These are phyloP conservation scores for Colletotrichum noveboracense DNA, from an alignment of 2,329 filamentous ascomycete genomes.

Conservation along the genomic window DNA sequence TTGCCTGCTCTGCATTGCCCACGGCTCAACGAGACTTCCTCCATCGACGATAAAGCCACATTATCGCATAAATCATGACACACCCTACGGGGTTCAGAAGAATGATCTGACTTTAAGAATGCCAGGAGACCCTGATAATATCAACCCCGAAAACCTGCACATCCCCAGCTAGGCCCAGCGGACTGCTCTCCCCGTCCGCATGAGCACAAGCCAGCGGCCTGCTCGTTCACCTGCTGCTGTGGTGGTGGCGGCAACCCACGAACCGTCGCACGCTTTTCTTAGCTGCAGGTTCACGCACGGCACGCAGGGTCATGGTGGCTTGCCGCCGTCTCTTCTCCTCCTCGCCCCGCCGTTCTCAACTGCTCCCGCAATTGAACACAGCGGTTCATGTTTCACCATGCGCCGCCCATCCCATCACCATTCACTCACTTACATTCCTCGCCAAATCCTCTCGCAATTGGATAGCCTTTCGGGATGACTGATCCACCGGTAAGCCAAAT, in stretches of 20 bases:
- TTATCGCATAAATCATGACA: background rate
- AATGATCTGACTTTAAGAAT: background rate
- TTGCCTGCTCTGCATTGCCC: background rate
- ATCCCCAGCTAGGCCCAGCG: background rate
- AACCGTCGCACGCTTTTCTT: conserved; percentile 1
- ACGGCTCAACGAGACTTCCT: background rate
- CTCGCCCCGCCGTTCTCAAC: background rate
- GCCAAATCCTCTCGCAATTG: background rate
- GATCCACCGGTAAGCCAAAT: background rate
- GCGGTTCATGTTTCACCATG: conserved; percentile 8
- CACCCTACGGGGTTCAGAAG: background rate
- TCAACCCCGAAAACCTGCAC: background rate
- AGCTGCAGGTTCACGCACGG: background rate
- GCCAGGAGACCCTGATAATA: background rate
- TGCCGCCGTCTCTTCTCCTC: background rate
- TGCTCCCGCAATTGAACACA: background rate
- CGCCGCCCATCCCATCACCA: background rate
- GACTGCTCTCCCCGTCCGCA: background rate
- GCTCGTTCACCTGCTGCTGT: background rate
- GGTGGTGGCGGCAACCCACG: background rate
- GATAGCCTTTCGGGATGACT: background rate
- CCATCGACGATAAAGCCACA: background rate
- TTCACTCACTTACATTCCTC: background rate
- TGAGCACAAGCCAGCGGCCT: conserved; percentile 2
- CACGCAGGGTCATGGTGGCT: conserved; percentile 11